phyloP scores from a whole-genome alignment of 2,329 filamentous ascomycete species.

The Alternaria gaisen region DNA sequence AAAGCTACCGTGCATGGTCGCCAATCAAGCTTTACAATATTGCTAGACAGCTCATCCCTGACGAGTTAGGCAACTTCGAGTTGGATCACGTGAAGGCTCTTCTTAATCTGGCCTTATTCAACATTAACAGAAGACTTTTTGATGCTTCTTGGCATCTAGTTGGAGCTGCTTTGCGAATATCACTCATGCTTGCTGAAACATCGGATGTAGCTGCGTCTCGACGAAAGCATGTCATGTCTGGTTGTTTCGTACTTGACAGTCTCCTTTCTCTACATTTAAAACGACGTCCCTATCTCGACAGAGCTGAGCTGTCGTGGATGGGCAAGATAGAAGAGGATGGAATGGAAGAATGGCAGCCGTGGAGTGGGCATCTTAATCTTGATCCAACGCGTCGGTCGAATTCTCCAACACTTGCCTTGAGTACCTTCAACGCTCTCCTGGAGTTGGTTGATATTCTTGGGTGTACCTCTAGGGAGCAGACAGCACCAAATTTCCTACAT shows the following conservation, averaged over 20 bases:
- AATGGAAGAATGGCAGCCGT: constrained; percentile 77
- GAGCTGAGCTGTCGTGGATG: constrained; percentile 57
- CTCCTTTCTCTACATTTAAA: constrained; percentile 62
- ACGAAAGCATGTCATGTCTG: constrained; percentile 58
- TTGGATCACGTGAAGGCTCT: constrained; percentile 54
- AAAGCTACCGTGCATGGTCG: constrained; percentile 8
- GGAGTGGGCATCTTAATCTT: constrained; percentile 63
- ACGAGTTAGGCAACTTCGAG: constrained; percentile 40
- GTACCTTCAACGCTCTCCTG: constrained; percentile 63
- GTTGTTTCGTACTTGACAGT: constrained; percentile 70
- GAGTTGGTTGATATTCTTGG: constrained; percentile 39
- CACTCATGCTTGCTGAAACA: constrained; percentile 52
- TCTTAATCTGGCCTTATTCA: constrained; percentile 65
- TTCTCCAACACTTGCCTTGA: constrained; percentile 55
- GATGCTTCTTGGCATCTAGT: constrained; percentile 70
- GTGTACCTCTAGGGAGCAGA: constrained; percentile 18
- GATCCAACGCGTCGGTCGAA: constrained; percentile 17
- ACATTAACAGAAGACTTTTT: constrained; percentile 66
- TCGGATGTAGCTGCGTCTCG: constrained; percentile 41
- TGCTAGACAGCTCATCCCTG: constrained; percentile 39
- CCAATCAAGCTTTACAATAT: constrained; percentile 31
- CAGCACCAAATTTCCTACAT: constrained; percentile 38
- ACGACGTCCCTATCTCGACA: constrained; percentile 60
- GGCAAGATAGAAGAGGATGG: constrained; percentile 69
- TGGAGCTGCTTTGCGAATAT: constrained; percentile 67